These are phyloP conservation scores for Musa beccarii DNA, from an alignment of 176 grass and related monocot species.

Conservation along the genomic window DNA sequence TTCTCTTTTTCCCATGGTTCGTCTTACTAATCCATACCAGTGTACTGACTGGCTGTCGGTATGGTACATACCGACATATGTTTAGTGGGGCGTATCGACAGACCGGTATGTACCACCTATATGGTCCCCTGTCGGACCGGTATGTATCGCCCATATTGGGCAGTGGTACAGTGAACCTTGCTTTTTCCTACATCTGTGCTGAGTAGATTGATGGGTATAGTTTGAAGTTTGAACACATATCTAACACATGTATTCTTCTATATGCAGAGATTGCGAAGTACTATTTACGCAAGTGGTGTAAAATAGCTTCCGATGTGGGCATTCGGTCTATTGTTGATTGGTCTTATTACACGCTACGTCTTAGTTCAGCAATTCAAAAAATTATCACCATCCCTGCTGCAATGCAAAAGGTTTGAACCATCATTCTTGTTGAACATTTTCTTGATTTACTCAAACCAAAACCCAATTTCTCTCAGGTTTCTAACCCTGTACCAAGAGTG, in stretches of 20 bases:
- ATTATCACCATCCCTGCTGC: constrained; percentile 98
- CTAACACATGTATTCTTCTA: constrained; percentile 11
- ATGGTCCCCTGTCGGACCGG: too few relatives aligned
- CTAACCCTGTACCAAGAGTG: constrained; percentile 95
- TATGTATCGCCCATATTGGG: too few relatives aligned
- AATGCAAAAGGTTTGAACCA: constrained; percentile 73
- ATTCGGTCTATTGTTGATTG: constrained; percentile 89
- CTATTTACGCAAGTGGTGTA: constrained; percentile 95
- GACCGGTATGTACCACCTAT: too few relatives aligned
- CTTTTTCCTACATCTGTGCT: too few relatives aligned
- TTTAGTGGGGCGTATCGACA: too few relatives aligned
- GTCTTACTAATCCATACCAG: too few relatives aligned
- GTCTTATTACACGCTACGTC: constrained; percentile 89
- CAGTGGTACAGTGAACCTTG: too few relatives aligned
- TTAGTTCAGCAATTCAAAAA: constrained; percentile 90
- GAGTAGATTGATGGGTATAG: not conserved
- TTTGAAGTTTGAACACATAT: not conserved
- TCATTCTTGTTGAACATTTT: not conserved
- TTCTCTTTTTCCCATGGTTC: constrained; percentile 18
- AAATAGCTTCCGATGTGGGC: constrained; percentile 64
- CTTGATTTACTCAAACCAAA: constrained; percentile 8
- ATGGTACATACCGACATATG: too few relatives aligned
- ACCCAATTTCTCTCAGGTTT: constrained; percentile 44
- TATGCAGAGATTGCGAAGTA: constrained; percentile 56
- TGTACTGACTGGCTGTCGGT: too few relatives aligned